Conservation (phyloP, 192 early-diverging fungal species). For the Coemansia sp. region DNA sequence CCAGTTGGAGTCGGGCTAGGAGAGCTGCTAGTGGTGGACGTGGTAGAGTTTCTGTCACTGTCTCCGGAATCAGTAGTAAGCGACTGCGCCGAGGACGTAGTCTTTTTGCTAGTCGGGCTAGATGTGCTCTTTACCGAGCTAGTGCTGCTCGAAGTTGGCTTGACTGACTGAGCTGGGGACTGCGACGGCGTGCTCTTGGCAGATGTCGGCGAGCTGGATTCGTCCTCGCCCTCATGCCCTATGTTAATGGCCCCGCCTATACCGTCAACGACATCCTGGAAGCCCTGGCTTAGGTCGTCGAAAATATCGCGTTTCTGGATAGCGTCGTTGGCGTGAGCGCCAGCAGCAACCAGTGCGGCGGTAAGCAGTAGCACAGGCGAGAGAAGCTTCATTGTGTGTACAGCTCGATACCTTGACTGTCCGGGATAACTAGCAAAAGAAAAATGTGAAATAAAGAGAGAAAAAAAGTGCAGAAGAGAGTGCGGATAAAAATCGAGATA, state of each 20-base stretch:
- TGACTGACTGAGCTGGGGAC: background rate
- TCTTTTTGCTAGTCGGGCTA: background rate
- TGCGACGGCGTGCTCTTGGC: background rate
- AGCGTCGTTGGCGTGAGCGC: background rate
- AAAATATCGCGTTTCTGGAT: conserved; percentile 19
- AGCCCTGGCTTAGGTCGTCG: background rate
- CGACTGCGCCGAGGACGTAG: background rate
- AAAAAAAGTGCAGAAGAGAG: background rate
- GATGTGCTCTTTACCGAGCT: background rate
- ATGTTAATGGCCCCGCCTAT: conserved; percentile 1
- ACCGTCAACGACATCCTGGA: background rate
- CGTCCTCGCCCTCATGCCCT: background rate
- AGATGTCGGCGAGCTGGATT: background rate
- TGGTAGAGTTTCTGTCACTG: background rate
- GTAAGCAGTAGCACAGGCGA: conserved; percentile 1
- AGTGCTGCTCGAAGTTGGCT: conserved; percentile 2
- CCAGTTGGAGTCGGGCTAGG: conserved; percentile 32
- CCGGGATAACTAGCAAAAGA: background rate
- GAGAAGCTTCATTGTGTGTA: conserved; percentile 3
- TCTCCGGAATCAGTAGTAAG: background rate
- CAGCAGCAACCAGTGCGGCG: background rate
- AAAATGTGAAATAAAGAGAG: background rate
- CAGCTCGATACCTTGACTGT: background rate
- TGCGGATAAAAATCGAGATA: background rate
- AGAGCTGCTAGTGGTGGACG: background rate